Evolutionary conservation across 306 rosid genomes (phyloP).

Genomic region (Potentilla sterilis): DNA sequence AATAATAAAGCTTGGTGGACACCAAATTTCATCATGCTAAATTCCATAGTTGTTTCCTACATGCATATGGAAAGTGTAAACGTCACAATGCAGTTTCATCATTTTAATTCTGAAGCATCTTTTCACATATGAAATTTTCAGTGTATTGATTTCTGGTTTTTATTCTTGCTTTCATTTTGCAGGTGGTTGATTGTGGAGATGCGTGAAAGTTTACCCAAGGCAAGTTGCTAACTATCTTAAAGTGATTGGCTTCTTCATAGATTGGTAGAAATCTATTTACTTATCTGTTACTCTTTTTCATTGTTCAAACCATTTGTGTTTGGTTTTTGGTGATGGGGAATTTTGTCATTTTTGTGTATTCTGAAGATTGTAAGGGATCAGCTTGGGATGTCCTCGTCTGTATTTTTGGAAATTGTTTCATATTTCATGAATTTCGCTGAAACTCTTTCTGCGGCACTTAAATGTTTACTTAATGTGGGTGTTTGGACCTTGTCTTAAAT

Average conservation of each 20-base stretch:
- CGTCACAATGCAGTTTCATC: constrained; percentile 16
- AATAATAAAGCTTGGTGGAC: constrained; percentile 17
- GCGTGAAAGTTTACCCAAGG: constrained; percentile 84
- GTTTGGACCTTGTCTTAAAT: not conserved
- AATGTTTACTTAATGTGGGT: not conserved
- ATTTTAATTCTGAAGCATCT: not conserved
- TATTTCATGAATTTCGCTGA: not conserved
- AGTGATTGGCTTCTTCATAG: not conserved
- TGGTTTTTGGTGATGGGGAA: not conserved
- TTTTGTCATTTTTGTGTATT: not conserved
- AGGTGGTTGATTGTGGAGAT: constrained; percentile 98
- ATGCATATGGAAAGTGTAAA: constrained; percentile 8
- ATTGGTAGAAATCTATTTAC: not conserved
- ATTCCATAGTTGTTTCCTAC: not conserved
- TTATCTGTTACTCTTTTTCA: not conserved
- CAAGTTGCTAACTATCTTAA: constrained; percentile 28
- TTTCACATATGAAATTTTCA: not conserved
- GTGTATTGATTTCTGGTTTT: constrained; percentile 22
- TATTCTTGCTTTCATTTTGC: constrained; percentile 28
- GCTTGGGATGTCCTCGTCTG: not conserved
- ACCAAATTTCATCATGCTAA: constrained; percentile 21
- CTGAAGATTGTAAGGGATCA: not conserved
- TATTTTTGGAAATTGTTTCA: not conserved
- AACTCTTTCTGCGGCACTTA: not conserved
- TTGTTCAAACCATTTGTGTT: not conserved